phyloP scores from a whole-genome alignment of 768 basidiomycete genomes.

The Tricholoma sp. region DNA sequence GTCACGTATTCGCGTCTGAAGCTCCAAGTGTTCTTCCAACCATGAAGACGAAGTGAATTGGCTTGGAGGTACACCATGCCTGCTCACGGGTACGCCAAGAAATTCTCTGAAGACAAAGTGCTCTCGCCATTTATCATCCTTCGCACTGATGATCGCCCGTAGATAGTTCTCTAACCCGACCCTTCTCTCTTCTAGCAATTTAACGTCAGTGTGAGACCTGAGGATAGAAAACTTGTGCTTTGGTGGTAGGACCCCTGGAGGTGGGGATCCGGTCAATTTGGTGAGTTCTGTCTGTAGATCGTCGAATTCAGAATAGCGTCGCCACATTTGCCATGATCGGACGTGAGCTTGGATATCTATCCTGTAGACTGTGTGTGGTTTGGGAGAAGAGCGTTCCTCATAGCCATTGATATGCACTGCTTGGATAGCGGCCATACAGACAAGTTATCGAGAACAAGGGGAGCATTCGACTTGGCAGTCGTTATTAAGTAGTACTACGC shows the following conservation, averaged over 20 bases:
- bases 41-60: constrained; percentile 77
- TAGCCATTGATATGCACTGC: constrained; percentile 64
- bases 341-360: constrained; percentile 86
- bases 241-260: constrained; percentile 76
- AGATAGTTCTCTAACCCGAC: constrained; percentile 79
- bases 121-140: constrained; percentile 82
- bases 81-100: constrained; percentile 73
- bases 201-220: constrained; percentile 50
- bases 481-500: too few relatives aligned
- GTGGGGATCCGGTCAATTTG: constrained; percentile 73
- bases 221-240: constrained; percentile 77
- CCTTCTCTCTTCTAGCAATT: constrained; percentile 73
- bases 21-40: constrained; percentile 83
- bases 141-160: constrained; percentile 76
- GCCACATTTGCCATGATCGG: constrained; percentile 90
- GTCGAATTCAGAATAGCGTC: constrained; percentile 92
- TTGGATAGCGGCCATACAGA: constrained; percentile 66
- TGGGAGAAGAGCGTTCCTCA: constrained; percentile 66
- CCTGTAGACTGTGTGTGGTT: constrained; percentile 76
- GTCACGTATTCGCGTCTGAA: constrained; percentile 73
- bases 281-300: constrained; percentile 80
- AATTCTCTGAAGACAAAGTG: constrained; percentile 79
- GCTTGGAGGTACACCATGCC: constrained; percentile 34
- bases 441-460: background rate
- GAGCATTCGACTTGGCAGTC: too few relatives aligned